Evolutionary conservation across 495 filamentous ascomycete species (phyloP).

Genomic region (Xylaria scruposa): DNA sequence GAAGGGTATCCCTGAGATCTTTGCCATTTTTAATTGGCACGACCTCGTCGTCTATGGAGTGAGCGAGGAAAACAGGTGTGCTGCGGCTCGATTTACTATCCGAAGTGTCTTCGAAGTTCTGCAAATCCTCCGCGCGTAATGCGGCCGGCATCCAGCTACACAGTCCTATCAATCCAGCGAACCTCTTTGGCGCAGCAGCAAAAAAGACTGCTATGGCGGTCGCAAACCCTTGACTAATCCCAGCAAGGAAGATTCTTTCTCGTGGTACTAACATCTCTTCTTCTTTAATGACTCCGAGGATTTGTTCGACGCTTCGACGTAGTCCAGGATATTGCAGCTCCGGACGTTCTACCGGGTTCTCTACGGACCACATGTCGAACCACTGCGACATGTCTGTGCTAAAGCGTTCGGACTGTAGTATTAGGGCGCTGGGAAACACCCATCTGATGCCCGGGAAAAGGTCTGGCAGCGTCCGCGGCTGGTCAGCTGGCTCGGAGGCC

Average conservation of each 20-base stretch:
- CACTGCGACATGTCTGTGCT: slow-evolving; percentile 48
- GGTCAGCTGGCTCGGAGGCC: slow-evolving; percentile 41
- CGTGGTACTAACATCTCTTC: slow-evolving; percentile 42
- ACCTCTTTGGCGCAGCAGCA: slow-evolving; percentile 27
- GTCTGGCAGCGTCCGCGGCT: slow-evolving; percentile 41
- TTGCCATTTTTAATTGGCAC: slow-evolving; percentile 55
- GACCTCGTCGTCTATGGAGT: slow-evolving; percentile 59
- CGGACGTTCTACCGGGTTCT: slow-evolving; percentile 39
- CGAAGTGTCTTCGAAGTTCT: slow-evolving; percentile 3
- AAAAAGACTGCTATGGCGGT: slow-evolving; percentile 52
- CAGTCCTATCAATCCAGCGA: slow-evolving; percentile 61
- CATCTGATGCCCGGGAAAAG: slow-evolving; percentile 40
- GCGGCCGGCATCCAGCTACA: slow-evolving; percentile 59
- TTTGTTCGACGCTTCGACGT: slow-evolving; percentile 33
- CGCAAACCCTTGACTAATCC: slow-evolving; percentile 52
- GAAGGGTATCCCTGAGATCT: slow-evolving; percentile 48
- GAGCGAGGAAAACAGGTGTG: slow-evolving; percentile 58
- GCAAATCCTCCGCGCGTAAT: slow-evolving; percentile 27
- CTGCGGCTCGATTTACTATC: slow-evolving; percentile 24
- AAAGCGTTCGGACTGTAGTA: slow-evolving; percentile 46
- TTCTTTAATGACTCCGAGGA: slow-evolving; percentile 31
- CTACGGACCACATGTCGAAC: slow-evolving; percentile 52
- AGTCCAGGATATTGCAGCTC: slow-evolving; percentile 44
- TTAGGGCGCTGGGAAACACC: slow-evolving; percentile 56
- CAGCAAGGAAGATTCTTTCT: slow-evolving; percentile 43